Conservation (phyloP, 306 rosid species). For the Vigna reflexopilosa region DNA sequence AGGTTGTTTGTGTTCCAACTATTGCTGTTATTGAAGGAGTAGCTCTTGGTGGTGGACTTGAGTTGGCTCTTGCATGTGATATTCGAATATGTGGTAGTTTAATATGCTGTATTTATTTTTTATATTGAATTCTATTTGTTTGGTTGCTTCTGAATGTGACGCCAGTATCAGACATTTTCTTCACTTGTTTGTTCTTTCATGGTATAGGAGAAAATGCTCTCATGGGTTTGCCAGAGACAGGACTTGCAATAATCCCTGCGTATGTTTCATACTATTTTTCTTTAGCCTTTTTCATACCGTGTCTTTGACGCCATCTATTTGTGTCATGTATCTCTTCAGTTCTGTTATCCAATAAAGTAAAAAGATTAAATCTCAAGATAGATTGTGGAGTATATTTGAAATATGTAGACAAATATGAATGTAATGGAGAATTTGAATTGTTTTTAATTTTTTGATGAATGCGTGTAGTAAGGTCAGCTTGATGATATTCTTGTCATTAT, state of each 20-base stretch:
- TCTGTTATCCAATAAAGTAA: conserved; percentile 24
- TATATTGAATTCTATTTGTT: conserved; percentile 22
- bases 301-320: conserved; percentile 9
- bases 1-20: conserved; percentile 78
- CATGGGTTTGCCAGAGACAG: conserved; percentile 94
- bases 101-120: conserved; percentile 5
- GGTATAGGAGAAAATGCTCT: conserved; percentile 74
- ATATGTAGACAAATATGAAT: conserved; percentile 19
- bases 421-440: background rate
- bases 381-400: conserved; percentile 2
- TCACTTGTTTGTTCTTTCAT: conserved; percentile 40
- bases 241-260: conserved; percentile 99
- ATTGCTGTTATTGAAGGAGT: conserved; percentile 94
- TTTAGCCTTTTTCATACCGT: conserved; percentile 1
- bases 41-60: conserved; percentile 97
- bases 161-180: conserved; percentile 28
- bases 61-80: conserved; percentile 95
- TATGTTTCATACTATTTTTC: conserved; percentile 49
- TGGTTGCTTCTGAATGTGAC: conserved; percentile 34
- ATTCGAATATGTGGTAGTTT: conserved; percentile 89
- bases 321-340: conserved; percentile 15
- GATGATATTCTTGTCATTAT: background rate
- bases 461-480: background rate
- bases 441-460: background rate
- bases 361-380: conserved; percentile 20